A percentile compares a stretch with the other conserved stretches of the same genome.
Conservation (phyloP, 192 early-diverging fungal genomes). For the Backusella macrospora region DNA sequence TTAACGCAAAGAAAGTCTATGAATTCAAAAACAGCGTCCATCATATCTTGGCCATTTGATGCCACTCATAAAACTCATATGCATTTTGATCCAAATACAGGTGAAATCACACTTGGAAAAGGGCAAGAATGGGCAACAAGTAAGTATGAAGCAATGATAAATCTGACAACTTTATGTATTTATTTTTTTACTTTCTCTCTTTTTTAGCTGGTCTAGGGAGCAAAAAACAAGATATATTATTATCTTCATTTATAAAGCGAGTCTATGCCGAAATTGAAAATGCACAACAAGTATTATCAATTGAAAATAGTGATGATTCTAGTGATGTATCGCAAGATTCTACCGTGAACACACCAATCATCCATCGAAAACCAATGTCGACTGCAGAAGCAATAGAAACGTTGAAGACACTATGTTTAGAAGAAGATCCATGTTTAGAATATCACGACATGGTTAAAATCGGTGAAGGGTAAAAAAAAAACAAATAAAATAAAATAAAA, state of each 20-base stretch:
- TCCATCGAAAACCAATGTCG: background rate
- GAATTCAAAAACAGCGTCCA: background rate
- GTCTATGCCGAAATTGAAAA: constrained; percentile 23
- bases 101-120: constrained; percentile 9
- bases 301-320: no score
- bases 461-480: constrained; percentile 73
- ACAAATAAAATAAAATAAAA: background rate
- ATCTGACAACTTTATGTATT: background rate
- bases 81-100: constrained; percentile 14
- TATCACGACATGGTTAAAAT: constrained; percentile 89
- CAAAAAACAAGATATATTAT: constrained; percentile 16
- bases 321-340: background rate
- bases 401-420: background rate
- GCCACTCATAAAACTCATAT: constrained; percentile 25
- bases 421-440: constrained; percentile 8
- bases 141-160: background rate
- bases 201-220: constrained; percentile 18
- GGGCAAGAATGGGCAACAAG: constrained; percentile 9
- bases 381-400: constrained; percentile 5
- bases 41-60: constrained; percentile 25
- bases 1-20: background rate
- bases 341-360: background rate
- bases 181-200: background rate
- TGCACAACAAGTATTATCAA: background rate
- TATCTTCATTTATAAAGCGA: constrained; percentile 24